Conservation (phyloP, 2,329 filamentous ascomycete species). For the Falciphora oryzae region DNA sequence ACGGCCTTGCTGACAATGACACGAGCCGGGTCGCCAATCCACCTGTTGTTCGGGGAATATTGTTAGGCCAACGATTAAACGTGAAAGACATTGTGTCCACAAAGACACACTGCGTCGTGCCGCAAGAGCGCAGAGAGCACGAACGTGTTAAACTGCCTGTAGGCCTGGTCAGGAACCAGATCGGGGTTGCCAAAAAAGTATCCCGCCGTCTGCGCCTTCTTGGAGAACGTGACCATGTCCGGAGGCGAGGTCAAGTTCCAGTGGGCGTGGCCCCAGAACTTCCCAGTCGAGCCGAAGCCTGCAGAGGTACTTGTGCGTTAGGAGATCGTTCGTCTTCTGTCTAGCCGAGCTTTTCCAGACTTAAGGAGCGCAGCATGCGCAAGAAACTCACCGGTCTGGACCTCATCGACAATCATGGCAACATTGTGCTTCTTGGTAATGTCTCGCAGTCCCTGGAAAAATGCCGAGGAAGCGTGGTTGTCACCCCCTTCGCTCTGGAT, state of each 20-base stretch:
- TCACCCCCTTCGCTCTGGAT: slow-evolving; percentile 81
- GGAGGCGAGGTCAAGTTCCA: slow-evolving; percentile 68
- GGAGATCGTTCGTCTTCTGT: too few relatives aligned
- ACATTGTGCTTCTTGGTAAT: slow-evolving; percentile 65
- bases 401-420: slow-evolving; percentile 76
- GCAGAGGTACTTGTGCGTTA: neutral
- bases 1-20: slow-evolving; percentile 74
- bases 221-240: slow-evolving; percentile 84
- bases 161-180: slow-evolving; percentile 72
- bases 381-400: slow-evolving; percentile 58
- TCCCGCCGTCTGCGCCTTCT: slow-evolving; percentile 80
- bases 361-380: slow-evolving; percentile 6
- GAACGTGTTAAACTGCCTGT: slow-evolving; percentile 75
- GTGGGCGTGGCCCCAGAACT: slow-evolving; percentile 85
- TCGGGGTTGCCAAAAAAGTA: slow-evolving; percentile 76
- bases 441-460: slow-evolving; percentile 70
- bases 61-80: too few relatives aligned
- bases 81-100: too few relatives aligned
- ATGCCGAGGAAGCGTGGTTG: slow-evolving; percentile 73
- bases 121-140: neutral
- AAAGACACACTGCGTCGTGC: too few relatives aligned
- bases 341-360: too few relatives aligned
- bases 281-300: slow-evolving; percentile 70
- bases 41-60: slow-evolving; percentile 26
- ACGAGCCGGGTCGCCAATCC: slow-evolving; percentile 78